These are phyloP conservation scores for Cutaneotrichosporon sp. DNA, from an alignment of 1,284 basidiomycete species.

Conservation along the genomic window DNA sequence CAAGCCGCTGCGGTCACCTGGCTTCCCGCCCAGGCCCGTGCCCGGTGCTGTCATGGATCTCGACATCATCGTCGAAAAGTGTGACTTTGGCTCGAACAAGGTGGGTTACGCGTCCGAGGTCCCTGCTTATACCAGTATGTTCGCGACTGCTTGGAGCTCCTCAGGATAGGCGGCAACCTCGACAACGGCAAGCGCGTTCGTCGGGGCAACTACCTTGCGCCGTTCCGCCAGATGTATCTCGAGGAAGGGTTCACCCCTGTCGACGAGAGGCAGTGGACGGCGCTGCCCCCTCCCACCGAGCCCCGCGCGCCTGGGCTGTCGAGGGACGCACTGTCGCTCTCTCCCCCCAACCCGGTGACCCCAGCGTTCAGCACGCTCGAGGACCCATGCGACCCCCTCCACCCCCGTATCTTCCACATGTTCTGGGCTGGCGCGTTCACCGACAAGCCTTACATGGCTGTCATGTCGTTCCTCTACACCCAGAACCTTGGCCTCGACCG, in stretches of 20 bases:
- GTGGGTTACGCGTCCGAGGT: conserved; percentile 53
- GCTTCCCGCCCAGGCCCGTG: conserved; percentile 72
- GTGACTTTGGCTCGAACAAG: conserved; percentile 79
- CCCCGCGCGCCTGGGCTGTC: conserved; percentile 33
- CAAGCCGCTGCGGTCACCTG: conserved; percentile 33
- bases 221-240: conserved; percentile 66
- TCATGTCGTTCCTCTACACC: conserved; percentile 76
- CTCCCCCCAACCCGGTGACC: conserved; percentile 34
- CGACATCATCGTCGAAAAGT: conserved; percentile 83
- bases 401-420: conserved; percentile 77
- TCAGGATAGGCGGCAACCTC: conserved; percentile 66
- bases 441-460: conserved; percentile 77
- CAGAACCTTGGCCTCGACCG: conserved; percentile 73
- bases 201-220: conserved; percentile 60
- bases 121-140: conserved; percentile 60
- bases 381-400: conserved; percentile 67
- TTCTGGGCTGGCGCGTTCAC: conserved; percentile 83
- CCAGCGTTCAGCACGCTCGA: conserved; percentile 42
- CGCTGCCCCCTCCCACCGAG: conserved; percentile 19
- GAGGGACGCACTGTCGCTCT: conserved; percentile 40
- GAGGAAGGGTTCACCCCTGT: conserved; percentile 16
- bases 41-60: conserved; percentile 80
- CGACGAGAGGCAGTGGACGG: conserved; percentile 10
- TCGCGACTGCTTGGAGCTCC: conserved; percentile 72
- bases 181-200: conserved; percentile 64